phyloP scores from a whole-genome alignment of 257 asterid species.

The Forsythia viridissima region DNA sequence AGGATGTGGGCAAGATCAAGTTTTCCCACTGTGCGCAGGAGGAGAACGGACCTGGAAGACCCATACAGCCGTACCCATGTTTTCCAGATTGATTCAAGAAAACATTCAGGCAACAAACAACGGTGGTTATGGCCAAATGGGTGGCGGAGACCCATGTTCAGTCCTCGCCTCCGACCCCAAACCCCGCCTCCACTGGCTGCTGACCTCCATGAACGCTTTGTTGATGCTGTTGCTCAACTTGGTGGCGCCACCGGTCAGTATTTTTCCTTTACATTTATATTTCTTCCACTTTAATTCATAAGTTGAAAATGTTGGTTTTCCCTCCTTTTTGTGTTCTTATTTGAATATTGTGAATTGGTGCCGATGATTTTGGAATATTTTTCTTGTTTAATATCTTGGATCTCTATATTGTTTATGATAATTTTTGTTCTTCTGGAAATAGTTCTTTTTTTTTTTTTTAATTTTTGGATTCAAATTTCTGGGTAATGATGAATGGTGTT shows the following conservation, averaged over 20 bases:
- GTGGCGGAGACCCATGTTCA: constrained; percentile 59
- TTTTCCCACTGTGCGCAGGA: too few relatives aligned
- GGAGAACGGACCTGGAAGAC: too few relatives aligned
- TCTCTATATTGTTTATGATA: not conserved
- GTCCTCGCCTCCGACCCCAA: constrained; percentile 77
- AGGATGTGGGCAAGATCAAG: too few relatives aligned
- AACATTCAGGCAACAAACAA: constrained; percentile 27
- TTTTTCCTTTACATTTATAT: constrained; percentile 18
- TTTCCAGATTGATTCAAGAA: constrained; percentile 62
- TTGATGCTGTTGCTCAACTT: constrained; percentile 84
- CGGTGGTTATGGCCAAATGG: constrained; percentile 41
- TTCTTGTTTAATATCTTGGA: not conserved
- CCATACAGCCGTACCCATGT: constrained; percentile 45
- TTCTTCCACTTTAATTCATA: not conserved
- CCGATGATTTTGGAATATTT: not conserved
- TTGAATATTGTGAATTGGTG: too few relatives aligned
- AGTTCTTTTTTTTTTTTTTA: not conserved
- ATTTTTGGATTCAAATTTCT: too few relatives aligned
- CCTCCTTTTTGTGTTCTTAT: not conserved
- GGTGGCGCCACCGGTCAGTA: constrained; percentile 78
- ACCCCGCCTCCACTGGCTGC: constrained; percentile 85
- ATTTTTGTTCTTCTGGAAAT: not conserved
- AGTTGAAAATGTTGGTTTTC: not conserved
- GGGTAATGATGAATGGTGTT: not conserved
- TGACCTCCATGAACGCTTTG: constrained; percentile 80